phyloP scores from a whole-genome alignment of 352 stramenopile species.

The Pythium monospermum region DNA sequence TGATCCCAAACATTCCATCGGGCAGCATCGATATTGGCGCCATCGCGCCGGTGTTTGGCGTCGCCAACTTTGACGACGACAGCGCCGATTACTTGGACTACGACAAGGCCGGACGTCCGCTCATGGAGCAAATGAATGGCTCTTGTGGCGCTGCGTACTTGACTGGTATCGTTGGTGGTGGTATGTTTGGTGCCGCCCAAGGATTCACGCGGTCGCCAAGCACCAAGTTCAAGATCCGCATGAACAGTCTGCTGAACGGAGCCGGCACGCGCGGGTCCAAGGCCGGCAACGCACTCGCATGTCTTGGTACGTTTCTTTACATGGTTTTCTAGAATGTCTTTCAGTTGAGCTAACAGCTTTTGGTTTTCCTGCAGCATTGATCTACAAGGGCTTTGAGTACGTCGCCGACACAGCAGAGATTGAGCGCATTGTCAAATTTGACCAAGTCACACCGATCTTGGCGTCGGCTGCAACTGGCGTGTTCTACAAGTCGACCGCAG shows the following conservation, averaged over 20 bases:
- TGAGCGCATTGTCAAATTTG: constrained; percentile 77
- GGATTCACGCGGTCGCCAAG: constrained; percentile 70
- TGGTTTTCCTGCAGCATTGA: constrained; percentile 46
- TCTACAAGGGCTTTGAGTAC: constrained; percentile 87
- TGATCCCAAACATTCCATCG: constrained; percentile 68
- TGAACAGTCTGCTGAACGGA: constrained; percentile 88
- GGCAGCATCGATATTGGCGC: constrained; percentile 74
- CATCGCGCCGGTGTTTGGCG: constrained; percentile 84
- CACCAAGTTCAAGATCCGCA: constrained; percentile 85
- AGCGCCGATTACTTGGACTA: constrained; percentile 82
- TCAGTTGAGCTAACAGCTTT: constrained; percentile 11
- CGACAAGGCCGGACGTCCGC: constrained; percentile 75
- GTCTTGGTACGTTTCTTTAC: constrained; percentile 43
- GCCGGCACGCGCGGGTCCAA: constrained; percentile 77
- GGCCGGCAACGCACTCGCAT: constrained; percentile 77
- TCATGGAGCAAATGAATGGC: constrained; percentile 79
- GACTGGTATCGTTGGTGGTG: constrained; percentile 77
- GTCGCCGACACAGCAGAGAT: constrained; percentile 72
- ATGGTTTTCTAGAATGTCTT: background rate
- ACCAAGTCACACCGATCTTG: constrained; percentile 81
- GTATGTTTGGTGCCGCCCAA: constrained; percentile 54
- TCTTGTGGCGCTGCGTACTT: constrained; percentile 82
- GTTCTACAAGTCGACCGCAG: constrained; percentile 85
- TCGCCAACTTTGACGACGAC: constrained; percentile 72
- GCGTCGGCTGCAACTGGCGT: constrained; percentile 75